A percentile compares a stretch with the other conserved stretches of the same genome.
Evolutionary conservation across 108 stramenopile genomes (phyloP).

Genomic region (Skeletonema menzelii): DNA sequence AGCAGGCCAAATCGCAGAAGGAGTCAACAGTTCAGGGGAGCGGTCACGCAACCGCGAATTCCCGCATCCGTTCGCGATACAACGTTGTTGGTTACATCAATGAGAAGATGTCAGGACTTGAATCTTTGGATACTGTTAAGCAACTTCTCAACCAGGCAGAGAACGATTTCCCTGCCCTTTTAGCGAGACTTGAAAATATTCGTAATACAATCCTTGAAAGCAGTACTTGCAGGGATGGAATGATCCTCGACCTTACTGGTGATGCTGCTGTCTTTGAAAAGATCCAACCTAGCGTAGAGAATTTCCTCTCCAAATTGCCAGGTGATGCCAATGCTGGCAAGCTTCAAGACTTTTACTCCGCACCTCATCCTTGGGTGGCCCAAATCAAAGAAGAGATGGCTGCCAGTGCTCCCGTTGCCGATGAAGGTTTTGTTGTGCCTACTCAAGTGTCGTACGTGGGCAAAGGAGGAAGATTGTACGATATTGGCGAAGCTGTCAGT

Average conservation of each 20-base stretch:
- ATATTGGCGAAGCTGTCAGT: constrained; percentile 79
- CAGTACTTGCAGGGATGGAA: constrained; percentile 73
- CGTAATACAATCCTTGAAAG: constrained; percentile 73
- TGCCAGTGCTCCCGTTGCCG: constrained; percentile 56
- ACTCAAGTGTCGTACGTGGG: constrained; percentile 96
- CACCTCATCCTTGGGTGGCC: constrained; percentile 79
- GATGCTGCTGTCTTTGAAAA: constrained; percentile 70
- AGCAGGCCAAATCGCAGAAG: constrained; percentile 74
- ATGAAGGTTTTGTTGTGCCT: constrained; percentile 95
- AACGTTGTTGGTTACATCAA: constrained; percentile 86
- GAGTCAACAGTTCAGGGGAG: constrained; percentile 77
- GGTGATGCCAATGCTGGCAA: constrained; percentile 66
- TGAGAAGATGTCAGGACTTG: constrained; percentile 90
- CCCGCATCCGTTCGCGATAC: constrained; percentile 79
- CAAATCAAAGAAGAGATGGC: constrained; percentile 78
- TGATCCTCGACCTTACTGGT: constrained; percentile 94
- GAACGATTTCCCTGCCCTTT: constrained; percentile 91
- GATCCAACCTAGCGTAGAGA: constrained; percentile 67
- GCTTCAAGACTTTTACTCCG: constrained; percentile 69
- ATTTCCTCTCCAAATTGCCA: constrained; percentile 74
- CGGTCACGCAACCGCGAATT: constrained; percentile 87
- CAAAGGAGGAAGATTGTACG: constrained; percentile 86
- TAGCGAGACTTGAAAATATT: constrained; percentile 84
- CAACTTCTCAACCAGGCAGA: constrained; percentile 86
- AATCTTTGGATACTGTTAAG: constrained; percentile 78